Percentiles rank a stretch among this genome's conserved stretches.
Evolutionary conservation across 225 moss, liverwort and hornwort genomes (phyloP).

Genomic region (Anthoceros angustus): DNA sequence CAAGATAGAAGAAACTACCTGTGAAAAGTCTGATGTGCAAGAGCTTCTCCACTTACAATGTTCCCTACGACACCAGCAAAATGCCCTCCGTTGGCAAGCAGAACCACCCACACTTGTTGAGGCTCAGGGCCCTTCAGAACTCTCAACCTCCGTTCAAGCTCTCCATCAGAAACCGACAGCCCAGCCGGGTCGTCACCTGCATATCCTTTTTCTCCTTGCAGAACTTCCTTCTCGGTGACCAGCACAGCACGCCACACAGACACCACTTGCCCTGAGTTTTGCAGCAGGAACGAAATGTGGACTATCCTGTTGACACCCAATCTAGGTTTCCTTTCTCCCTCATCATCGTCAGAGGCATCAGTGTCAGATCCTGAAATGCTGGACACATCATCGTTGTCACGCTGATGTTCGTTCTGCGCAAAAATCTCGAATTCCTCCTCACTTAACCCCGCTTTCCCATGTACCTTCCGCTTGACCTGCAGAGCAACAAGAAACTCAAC

Average conservation of each 20-base stretch:
- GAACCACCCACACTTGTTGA: conserved; percentile 40
- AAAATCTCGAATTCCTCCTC: conserved; percentile 77
- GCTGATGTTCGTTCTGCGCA: conserved; percentile 37
- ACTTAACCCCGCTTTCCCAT: conserved; percentile 57
- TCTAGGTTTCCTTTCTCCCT: conserved; percentile 26
- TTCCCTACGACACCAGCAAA: conserved; percentile 84
- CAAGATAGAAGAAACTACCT: conserved; percentile 29
- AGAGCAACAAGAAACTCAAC: background rate
- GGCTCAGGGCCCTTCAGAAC: conserved; percentile 27
- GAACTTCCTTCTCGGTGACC: conserved; percentile 53
- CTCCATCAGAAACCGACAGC: conserved; percentile 40
- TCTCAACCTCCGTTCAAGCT: conserved; percentile 44
- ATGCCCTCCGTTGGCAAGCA: conserved; percentile 87
- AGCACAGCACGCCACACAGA: conserved; percentile 63
- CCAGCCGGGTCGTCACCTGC: conserved; percentile 16
- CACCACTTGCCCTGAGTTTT: conserved; percentile 24
- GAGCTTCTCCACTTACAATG: conserved; percentile 43
- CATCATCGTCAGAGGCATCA: conserved; percentile 41
- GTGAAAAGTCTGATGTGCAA: conserved; percentile 89
- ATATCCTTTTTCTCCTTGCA: conserved; percentile 55
- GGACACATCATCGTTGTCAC: conserved; percentile 59
- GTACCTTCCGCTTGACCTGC: conserved; percentile 77
- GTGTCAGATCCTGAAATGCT: conserved; percentile 67
- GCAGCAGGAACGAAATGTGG: conserved; percentile 44
- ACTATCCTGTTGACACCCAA: conserved; percentile 39